Evolutionary conservation across 2,329 filamentous ascomycete species (phyloP).

Genomic region (Cryphonectria parasitica): DNA sequence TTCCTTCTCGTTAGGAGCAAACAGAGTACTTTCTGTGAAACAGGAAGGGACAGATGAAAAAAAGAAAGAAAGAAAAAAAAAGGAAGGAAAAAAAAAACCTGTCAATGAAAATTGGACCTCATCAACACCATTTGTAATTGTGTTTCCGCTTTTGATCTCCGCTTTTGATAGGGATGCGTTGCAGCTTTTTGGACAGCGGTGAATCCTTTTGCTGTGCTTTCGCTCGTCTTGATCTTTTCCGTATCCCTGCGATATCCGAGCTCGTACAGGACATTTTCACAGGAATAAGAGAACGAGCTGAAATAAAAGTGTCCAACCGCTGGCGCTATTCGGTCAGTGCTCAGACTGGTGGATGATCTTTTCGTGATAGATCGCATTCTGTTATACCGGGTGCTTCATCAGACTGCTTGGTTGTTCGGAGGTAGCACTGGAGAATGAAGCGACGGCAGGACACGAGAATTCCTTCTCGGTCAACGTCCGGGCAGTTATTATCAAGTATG

Average conservation of each 20-base stretch:
- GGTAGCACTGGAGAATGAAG: neutral
- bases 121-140: neutral
- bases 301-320: neutral
- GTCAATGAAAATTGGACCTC: slow-evolving; percentile 13
- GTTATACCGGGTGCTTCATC: neutral
- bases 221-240: neutral
- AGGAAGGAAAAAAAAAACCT: slow-evolving; percentile 1
- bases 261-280: neutral
- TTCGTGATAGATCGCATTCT: neutral
- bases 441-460: neutral
- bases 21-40: neutral
- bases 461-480: slow-evolving; percentile 21
- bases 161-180: slow-evolving; percentile 17
- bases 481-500: neutral
- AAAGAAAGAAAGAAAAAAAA: too few relatives aligned
- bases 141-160: slow-evolving; percentile 20
- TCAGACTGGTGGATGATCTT: too few relatives aligned
- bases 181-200: slow-evolving; percentile 15
- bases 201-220: neutral
- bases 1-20: neutral
- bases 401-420: neutral
- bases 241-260: neutral
- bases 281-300: neutral
- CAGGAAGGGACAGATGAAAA: neutral
- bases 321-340: too few relatives aligned